These are phyloP conservation scores for Neurospora sp. DNA, from an alignment of 495 filamentous ascomycete species.

Conservation along the genomic window DNA sequence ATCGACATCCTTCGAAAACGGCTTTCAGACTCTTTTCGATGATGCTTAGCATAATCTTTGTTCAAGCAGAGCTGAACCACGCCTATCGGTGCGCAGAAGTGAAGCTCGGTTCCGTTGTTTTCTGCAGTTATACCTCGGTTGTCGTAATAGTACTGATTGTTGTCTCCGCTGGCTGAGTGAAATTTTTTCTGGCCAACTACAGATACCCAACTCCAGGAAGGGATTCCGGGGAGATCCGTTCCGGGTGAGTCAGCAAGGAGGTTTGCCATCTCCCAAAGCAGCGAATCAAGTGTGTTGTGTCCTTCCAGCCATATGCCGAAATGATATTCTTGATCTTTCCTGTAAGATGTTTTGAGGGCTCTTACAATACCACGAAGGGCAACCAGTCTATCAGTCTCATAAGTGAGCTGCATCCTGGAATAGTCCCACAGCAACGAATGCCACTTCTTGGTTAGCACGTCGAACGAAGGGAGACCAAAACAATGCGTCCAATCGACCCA, in stretches of 20 bases:
- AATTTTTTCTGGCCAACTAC: rapidly evolving
- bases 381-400: neutral
- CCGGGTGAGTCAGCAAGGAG: neutral
- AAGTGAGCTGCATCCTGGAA: neutral
- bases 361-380: neutral
- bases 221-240: neutral
- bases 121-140: neutral
- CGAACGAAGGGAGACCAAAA: no score
- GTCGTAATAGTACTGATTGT: neutral
- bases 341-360: neutral
- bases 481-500: no score
- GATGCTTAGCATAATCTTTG: rapidly evolving
- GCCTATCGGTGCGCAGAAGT: neutral
- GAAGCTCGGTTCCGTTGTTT: neutral
- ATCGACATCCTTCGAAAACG: neutral
- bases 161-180: no score
- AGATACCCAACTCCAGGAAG: neutral
- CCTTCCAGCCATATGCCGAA: neutral
- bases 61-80: neutral
- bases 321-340: neutral
- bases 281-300: no score
- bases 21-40: neutral
- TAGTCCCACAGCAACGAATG: rapidly evolving
- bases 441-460: neutral
- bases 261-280: neutral